phyloP scores from a whole-genome alignment of 2,329 filamentous ascomycete genomes.

The Arthrinium phaeospermum region DNA sequence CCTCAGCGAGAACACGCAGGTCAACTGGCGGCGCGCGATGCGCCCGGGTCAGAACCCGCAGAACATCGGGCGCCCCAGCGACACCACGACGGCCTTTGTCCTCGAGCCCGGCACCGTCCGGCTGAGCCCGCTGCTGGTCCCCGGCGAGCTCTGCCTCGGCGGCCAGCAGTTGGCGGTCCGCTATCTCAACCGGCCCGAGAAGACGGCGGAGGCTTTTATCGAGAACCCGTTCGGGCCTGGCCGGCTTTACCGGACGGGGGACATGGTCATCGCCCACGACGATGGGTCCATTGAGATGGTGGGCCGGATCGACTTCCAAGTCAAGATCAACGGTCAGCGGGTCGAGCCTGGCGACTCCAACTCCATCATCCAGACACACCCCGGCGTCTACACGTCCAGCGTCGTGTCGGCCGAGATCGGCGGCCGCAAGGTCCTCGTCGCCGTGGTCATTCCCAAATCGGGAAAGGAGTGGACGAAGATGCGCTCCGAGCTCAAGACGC shows the following conservation, averaged over 20 bases:
- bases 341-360: slow-evolving; percentile 52
- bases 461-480: slow-evolving; percentile 18
- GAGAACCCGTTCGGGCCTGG: slow-evolving; percentile 19
- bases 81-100: slow-evolving; percentile 23
- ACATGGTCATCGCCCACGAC: slow-evolving; percentile 36
- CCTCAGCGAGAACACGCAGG: slow-evolving; percentile 24
- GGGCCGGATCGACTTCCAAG: slow-evolving; percentile 53
- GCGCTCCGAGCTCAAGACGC: slow-evolving; percentile 9
- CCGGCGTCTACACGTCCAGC: slow-evolving; percentile 16
- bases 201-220: slow-evolving; percentile 22
- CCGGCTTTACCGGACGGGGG: slow-evolving; percentile 41
- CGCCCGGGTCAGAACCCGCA: slow-evolving; percentile 20
- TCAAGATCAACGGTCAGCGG: slow-evolving; percentile 54
- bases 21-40: slow-evolving; percentile 24
- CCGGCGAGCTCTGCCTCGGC: slow-evolving; percentile 24
- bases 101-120: slow-evolving; percentile 19
- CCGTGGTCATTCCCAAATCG: slow-evolving; percentile 20
- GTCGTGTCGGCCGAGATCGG: slow-evolving; percentile 19
- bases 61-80: slow-evolving; percentile 21
- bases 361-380: slow-evolving; percentile 25
- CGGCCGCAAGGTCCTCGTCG: slow-evolving; percentile 20
- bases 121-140: slow-evolving; percentile 21
- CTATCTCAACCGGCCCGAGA: slow-evolving; percentile 23
- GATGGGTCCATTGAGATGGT: slow-evolving; percentile 38
- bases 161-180: slow-evolving; percentile 22